Evolutionary conservation across 495 filamentous ascomycete genomes (phyloP).

Genomic region (Xylaria palmicola): DNA sequence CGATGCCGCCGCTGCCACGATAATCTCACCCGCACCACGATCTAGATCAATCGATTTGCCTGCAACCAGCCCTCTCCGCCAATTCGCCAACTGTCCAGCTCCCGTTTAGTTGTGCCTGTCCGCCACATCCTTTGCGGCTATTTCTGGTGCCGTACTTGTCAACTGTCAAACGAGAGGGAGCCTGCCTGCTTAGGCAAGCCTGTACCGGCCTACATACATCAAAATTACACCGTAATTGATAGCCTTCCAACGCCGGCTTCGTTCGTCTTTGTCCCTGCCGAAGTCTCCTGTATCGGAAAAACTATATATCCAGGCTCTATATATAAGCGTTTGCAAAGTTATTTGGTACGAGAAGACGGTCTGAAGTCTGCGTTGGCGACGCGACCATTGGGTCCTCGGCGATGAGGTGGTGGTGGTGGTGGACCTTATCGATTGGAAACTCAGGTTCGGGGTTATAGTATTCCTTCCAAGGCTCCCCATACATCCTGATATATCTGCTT

Average conservation of each 20-base stretch:
- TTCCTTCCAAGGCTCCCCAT: conserved; percentile 15
- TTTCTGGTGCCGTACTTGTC: background rate
- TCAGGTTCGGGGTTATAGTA: conserved; percentile 27
- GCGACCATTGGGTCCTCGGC: conserved; percentile 40
- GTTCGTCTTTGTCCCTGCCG: background rate
- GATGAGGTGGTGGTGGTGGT: conserved; percentile 45
- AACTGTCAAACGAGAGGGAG: background rate
- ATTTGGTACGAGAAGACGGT: conserved; percentile 11
- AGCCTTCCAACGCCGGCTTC: conserved; percentile 11
- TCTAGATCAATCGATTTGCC: background rate
- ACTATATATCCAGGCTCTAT: conserved; percentile 9
- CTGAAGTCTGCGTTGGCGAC: conserved; percentile 23
- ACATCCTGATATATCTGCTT: background rate
- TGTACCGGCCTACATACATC: background rate
- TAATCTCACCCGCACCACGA: background rate
- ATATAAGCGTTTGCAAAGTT: background rate
- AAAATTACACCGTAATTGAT: background rate
- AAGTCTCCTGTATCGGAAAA: conserved; percentile 4
- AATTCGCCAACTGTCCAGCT: background rate
- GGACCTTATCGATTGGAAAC: conserved; percentile 34
- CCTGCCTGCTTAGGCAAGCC: background rate
- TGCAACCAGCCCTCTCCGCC: background rate
- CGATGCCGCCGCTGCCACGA: background rate
- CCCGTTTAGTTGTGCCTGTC: background rate
- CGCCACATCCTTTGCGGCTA: background rate